Evolutionary conservation across 352 stramenopile genomes (phyloP).

Genomic region (Phytophthora pinifolia): DNA sequence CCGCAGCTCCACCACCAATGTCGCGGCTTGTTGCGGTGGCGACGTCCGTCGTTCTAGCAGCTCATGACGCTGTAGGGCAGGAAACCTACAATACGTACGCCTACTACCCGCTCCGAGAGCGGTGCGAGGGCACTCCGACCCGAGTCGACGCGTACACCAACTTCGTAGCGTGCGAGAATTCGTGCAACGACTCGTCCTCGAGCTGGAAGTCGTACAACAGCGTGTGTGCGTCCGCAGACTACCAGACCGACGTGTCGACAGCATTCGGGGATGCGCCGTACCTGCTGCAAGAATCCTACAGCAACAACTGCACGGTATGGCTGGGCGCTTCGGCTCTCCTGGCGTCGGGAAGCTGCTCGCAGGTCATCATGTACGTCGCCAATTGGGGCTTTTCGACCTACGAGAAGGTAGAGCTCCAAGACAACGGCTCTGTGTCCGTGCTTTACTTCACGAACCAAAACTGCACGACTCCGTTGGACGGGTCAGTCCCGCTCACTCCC

Average conservation of each 20-base stretch:
- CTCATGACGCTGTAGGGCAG: neutral
- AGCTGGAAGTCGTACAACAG: constrained; percentile 4
- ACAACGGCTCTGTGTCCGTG: neutral
- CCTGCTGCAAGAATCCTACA: constrained; percentile 1
- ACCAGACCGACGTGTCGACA: neutral
- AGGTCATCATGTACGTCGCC: neutral
- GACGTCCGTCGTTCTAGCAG: neutral
- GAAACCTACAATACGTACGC: constrained; percentile 1
- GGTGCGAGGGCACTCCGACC: neutral
- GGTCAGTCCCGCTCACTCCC: neutral
- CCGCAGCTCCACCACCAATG: no score
- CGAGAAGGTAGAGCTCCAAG: neutral
- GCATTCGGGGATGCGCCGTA: neutral
- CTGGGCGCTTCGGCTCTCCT: neutral
- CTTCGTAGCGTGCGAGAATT: constrained; percentile 1
- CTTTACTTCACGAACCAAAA: constrained; percentile 1
- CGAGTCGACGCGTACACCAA: neutral
- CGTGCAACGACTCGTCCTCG: neutral
- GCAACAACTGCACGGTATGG: neutral
- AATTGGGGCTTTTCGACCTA: neutral
- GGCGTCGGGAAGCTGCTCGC: neutral
- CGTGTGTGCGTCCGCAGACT: constrained; percentile 1
- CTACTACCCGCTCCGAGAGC: constrained; percentile 1
- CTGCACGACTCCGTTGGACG: neutral
- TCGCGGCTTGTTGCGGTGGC: no score